Evolutionary conservation across 768 basidiomycete genomes (phyloP).

Genomic region (Mycena capillaripes): DNA sequence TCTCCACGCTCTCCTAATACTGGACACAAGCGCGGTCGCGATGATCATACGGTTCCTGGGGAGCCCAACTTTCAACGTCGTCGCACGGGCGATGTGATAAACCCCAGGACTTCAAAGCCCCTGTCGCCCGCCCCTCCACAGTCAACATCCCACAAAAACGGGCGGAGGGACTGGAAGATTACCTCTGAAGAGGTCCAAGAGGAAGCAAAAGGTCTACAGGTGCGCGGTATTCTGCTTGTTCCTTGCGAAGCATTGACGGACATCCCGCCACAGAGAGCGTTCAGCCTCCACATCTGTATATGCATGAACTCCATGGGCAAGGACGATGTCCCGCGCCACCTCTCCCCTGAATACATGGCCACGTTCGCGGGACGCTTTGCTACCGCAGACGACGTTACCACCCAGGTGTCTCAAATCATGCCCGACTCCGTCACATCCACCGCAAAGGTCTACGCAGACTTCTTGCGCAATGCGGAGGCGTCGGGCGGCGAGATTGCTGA

Average conservation of each 20-base stretch:
- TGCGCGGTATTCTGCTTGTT: background rate
- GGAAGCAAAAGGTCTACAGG: background rate
- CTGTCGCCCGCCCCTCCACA: no score
- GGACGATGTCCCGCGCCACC: background rate
- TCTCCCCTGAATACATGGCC: background rate
- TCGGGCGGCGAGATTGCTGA: background rate
- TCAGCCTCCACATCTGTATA: background rate
- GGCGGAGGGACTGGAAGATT: background rate
- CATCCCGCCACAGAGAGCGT: background rate
- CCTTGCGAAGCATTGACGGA: background rate
- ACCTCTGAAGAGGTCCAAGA: background rate
- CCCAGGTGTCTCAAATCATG: background rate
- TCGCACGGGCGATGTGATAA: no score
- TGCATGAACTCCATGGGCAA: background rate
- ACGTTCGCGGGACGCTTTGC: background rate
- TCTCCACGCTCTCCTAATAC: no score
- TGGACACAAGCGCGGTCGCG: no score
- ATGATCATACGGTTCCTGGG: no score
- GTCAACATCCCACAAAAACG: no score
- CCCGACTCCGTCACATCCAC: background rate
- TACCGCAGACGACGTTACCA: background rate
- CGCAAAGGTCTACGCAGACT: background rate
- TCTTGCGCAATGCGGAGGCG: background rate
- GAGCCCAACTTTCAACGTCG: slow-evolving; percentile 23
- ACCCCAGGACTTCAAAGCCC: no score